Evolutionary conservation across 805 yeast species (phyloP), one percentile per base, ranked within the genome.

Genomic region (Kodamaea laetipori): DNA sequence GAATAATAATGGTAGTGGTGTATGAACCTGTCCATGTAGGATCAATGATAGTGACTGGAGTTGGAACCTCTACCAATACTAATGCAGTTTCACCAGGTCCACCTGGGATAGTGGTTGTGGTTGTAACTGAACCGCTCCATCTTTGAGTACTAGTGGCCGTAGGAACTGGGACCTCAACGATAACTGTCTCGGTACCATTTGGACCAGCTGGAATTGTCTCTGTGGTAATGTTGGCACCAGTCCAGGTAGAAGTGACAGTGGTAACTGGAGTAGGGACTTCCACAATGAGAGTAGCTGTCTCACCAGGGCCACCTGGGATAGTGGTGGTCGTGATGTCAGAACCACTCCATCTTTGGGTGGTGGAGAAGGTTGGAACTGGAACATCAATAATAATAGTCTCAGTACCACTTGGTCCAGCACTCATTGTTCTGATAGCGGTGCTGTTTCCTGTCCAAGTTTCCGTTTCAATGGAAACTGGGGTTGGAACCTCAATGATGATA

Each of bases 401-500:
- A 5, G 50, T 47, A 3, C 37, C 47, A 21, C 23, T 39, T 5
- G 37, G 11, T 4, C 31, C 16, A 2, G 49, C 51, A 4, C 48
- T 46, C 8, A 28, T 37, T 3, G 46, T 21, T 7, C 5, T 32
- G 11, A 18, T 16, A 9, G 41, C 24, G 16, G 45, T 44, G 15
- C 18, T 21, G 2, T 16, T 3, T 8, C 43, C 43, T 4, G 30
- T 32, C 43, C 37, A 24, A 12, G 30, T 41, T n/a, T 18, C n/a
- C 9, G 44, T 34, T 5, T 5, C 25, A 6, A 49, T 52, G 19
- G 46, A 41, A 7, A 52, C 51, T 4, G 53, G 54, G n/a, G 40
- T 39, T 7, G 55, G 56, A 11, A 51, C 50, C 2, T 53, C 51
- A 3, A 53, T 38, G 6, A 49, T 33, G 11, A 47, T 43, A 8